phyloP scores from a whole-genome alignment of 768 basidiomycete genomes.

The Suillus lakei region DNA sequence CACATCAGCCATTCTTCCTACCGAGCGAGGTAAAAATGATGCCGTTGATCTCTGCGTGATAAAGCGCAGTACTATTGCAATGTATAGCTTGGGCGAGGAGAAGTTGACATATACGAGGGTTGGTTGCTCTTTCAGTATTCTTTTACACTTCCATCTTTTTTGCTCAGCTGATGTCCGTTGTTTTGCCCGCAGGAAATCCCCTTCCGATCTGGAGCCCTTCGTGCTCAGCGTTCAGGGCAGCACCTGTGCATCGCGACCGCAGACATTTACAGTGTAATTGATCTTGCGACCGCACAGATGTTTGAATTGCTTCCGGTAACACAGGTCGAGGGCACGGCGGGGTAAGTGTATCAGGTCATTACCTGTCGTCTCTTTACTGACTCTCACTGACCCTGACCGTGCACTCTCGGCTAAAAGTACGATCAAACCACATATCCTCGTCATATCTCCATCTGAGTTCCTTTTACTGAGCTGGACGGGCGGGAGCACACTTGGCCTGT shows the following conservation, averaged over 20 bases:
- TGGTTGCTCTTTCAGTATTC: conserved; percentile 8
- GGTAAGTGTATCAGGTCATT: conserved; percentile 30
- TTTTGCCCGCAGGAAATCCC: conserved; percentile 65
- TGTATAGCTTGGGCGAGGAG: conserved; percentile 68
- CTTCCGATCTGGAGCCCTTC: conserved; percentile 56
- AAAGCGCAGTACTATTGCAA: conserved; percentile 64
- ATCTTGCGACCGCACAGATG: conserved; percentile 72
- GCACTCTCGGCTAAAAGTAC: not conserved
- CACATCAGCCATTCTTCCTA: not conserved
- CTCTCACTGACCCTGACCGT: not conserved
- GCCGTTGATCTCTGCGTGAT: conserved; percentile 75
- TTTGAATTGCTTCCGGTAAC: conserved; percentile 80
- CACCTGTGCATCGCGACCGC: conserved; percentile 77
- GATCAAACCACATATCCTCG: conserved; percentile 69
- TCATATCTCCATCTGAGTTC: conserved; percentile 81
- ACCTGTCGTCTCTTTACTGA: not conserved
- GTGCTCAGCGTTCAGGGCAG: conserved; percentile 65
- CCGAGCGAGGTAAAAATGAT: conserved; percentile 37
- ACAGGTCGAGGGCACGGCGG: conserved; percentile 56
- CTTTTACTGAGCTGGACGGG: conserved; percentile 88
- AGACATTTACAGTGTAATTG: conserved; percentile 75
- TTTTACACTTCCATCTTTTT: not conserved
- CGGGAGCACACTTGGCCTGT: conserved; percentile 79
- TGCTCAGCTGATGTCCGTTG: not conserved
- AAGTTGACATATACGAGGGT: conserved; percentile 68